Evolutionary conservation across 2,329 filamentous ascomycete genomes (phyloP).

Genomic region (Sclerotinia sclerotiorum): DNA sequence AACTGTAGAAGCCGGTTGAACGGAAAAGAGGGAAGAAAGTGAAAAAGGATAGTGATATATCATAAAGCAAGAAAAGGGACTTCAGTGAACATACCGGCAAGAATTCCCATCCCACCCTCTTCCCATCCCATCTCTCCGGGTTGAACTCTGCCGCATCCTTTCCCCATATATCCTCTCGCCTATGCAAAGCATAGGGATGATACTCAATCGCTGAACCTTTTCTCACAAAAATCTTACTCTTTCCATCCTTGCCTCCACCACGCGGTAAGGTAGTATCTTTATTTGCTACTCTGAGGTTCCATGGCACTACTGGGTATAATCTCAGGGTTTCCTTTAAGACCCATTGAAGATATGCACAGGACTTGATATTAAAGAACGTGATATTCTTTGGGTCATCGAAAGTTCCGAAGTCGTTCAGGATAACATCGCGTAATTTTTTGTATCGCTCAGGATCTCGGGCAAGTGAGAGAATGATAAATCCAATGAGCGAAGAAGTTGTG

Average conservation of each 20-base stretch:
- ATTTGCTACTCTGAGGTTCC: conserved; percentile 49
- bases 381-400: conserved; percentile 36
- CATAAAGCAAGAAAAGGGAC: background rate
- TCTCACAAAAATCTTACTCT: conserved; percentile 39
- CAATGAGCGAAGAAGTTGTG: conserved; percentile 54
- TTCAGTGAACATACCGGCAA: conserved; percentile 37
- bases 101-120: conserved; percentile 49
- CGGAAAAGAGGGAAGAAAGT: background rate
- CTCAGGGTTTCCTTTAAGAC: conserved; percentile 47
- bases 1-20: background rate
- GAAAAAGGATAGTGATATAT: background rate
- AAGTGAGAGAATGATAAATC: conserved; percentile 27
- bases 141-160: conserved; percentile 41
- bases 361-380: conserved; percentile 36
- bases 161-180: conserved; percentile 43
- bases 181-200: conserved; percentile 40
- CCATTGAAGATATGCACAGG: conserved; percentile 37
- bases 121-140: conserved; percentile 42
- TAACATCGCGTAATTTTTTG: conserved; percentile 45
- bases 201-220: conserved; percentile 41
- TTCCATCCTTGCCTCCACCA: conserved; percentile 42
- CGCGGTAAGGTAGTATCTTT: conserved; percentile 39
- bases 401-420: conserved; percentile 44
- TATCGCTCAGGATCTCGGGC: conserved; percentile 45
- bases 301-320: conserved; percentile 53